Evolutionary conservation across 352 stramenopile species (phyloP).

Genomic region (Pythium sukuiense): DNA sequence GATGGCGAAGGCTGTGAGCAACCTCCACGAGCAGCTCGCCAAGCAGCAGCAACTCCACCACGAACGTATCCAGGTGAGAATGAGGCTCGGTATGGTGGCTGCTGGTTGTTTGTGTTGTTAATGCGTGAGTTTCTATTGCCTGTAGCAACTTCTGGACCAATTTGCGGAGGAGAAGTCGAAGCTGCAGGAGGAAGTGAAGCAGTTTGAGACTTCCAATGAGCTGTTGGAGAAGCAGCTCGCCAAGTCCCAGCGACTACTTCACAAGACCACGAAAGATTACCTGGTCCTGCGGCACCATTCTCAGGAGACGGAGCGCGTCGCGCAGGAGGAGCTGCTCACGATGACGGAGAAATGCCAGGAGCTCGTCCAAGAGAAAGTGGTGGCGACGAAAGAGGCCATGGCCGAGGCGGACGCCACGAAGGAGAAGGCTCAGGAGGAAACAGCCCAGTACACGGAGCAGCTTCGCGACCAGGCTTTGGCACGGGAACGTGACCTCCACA

Average conservation of each 20-base stretch:
- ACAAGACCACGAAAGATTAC: constrained; percentile 77
- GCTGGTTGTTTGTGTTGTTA: not conserved
- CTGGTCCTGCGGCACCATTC: constrained; percentile 68
- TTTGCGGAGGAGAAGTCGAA: constrained; percentile 60
- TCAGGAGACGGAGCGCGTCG: constrained; percentile 55
- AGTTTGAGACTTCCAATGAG: constrained; percentile 38
- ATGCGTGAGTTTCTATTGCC: not conserved
- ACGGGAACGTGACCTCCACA: constrained; percentile 63
- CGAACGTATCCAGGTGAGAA: constrained; percentile 54
- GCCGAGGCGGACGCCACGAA: constrained; percentile 49
- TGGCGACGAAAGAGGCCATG: constrained; percentile 40
- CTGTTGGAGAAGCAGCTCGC: constrained; percentile 47
- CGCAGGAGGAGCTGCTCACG: constrained; percentile 56
- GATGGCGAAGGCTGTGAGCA: constrained; percentile 51
- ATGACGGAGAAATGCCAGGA: constrained; percentile 41
- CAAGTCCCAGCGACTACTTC: constrained; percentile 60
- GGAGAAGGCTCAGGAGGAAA: constrained; percentile 52
- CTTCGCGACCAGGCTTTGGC: constrained; percentile 57
- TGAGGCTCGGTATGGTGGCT: not conserved
- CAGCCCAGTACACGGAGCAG: constrained; percentile 52
- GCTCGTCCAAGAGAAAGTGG: constrained; percentile 42
- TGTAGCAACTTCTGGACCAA: constrained; percentile 48
- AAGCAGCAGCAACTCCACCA: constrained; percentile 54
- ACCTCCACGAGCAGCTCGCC: constrained; percentile 60
- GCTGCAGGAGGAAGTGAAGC: constrained; percentile 37